Evolutionary conservation across 257 asterid species (phyloP).

Genomic region (Knoxia roxburghii): DNA sequence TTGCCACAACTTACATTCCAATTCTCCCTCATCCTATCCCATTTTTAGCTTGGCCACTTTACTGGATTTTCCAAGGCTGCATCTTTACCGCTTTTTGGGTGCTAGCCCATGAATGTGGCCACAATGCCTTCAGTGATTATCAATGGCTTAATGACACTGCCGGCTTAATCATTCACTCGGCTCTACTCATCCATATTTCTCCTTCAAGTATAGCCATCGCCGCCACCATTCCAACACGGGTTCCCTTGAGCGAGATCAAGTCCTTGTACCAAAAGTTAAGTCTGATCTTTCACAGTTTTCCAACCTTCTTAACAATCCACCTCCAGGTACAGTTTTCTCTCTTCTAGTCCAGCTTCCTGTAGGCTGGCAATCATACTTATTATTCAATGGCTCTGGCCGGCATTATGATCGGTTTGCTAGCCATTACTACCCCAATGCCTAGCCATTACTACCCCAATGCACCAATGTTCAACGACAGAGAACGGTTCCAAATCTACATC

Average conservation of each 20-base stretch:
- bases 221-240: conserved; percentile 65
- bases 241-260: conserved; percentile 74
- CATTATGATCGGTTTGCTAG: conserved; percentile 68
- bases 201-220: conserved; percentile 54
- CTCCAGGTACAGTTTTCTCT: conserved; percentile 43
- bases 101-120: conserved; percentile 56
- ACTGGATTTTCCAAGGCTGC: conserved; percentile 68
- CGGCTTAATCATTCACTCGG: conserved; percentile 40
- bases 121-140: conserved; percentile 54
- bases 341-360: conserved; percentile 51
- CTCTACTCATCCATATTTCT: conserved; percentile 47
- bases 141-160: conserved; percentile 64
- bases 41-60: conserved; percentile 66
- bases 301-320: conserved; percentile 59
- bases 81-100: conserved; percentile 67
- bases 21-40: conserved; percentile 46
- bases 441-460: conserved; percentile 67
- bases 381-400: conserved; percentile 67
- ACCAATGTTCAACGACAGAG: conserved; percentile 69
- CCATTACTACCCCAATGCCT: too few species aligned
- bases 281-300: conserved; percentile 34
- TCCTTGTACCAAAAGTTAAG: conserved; percentile 59
- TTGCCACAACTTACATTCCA: conserved; percentile 57
- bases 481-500: conserved; percentile 54
- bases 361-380: conserved; percentile 75